Percentiles rank a stretch among this genome's conserved stretches.
These are phyloP conservation scores for Talaromyces sp. DNA, from an alignment of 2,329 filamentous ascomycete species.

Conservation along the genomic window DNA sequence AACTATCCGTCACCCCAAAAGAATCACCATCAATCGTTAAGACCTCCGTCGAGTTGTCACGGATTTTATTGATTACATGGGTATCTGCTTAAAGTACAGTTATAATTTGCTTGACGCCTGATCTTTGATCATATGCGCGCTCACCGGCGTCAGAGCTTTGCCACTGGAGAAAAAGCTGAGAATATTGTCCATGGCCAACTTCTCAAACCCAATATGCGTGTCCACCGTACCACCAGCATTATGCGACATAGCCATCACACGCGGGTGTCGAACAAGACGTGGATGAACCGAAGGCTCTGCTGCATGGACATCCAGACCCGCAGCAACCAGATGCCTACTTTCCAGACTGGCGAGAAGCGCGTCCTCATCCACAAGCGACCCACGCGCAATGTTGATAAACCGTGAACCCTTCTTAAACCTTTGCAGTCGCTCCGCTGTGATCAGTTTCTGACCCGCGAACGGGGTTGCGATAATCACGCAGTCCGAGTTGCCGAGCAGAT, in stretches of 20 bases:
- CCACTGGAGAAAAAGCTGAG: conserved; percentile 25
- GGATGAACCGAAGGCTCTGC: conserved; percentile 47
- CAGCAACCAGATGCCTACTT: conserved; percentile 40
- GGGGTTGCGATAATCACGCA: conserved; percentile 41
- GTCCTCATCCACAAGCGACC: conserved; percentile 47
- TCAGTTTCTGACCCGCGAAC: conserved; percentile 29
- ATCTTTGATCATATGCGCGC: conserved; percentile 48
- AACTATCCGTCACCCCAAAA: background rate
- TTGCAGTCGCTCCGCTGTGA: conserved; percentile 35
- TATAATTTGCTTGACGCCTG: background rate
- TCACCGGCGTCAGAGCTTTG: conserved; percentile 50
- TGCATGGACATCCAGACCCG: conserved; percentile 50
- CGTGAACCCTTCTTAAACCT: conserved; percentile 45
- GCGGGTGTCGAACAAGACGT: conserved; percentile 33
- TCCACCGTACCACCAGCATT: conserved; percentile 46
- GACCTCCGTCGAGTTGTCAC: background rate
- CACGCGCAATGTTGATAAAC: conserved; percentile 50
- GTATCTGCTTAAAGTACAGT: background rate
- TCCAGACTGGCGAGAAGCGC: conserved; percentile 45
- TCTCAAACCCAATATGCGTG: conserved; percentile 46
- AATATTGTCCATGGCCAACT: conserved; percentile 43
- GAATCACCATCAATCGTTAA: background rate
- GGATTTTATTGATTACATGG: background rate
- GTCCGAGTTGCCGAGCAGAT: conserved; percentile 36
- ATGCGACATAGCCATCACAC: conserved; percentile 43